Percentiles rank a stretch among this genome's conserved stretches.
phyloP scores from a whole-genome alignment of 2,329 filamentous ascomycete species.

The Daldinia sp. region DNA sequence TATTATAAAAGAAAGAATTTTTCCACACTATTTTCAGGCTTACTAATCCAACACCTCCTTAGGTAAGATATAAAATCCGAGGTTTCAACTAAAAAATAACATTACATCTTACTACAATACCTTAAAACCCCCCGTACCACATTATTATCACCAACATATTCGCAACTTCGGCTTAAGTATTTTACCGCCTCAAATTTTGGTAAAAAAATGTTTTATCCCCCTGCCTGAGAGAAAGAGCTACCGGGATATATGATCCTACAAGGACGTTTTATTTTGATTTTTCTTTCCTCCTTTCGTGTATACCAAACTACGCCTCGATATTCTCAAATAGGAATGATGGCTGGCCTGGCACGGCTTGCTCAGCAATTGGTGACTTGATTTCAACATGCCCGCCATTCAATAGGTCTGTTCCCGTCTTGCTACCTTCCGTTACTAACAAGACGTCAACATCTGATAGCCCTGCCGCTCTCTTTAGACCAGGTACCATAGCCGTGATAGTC shows the following conservation, averaged over 20 bases:
- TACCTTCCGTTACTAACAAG: conserved; percentile 26
- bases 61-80: background rate
- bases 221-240: background rate
- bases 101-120: background rate
- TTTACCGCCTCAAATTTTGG: background rate
- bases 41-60: too few species aligned
- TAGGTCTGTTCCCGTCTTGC: conserved; percentile 23
- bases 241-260: background rate
- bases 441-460: conserved; percentile 46
- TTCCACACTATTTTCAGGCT: too few species aligned
- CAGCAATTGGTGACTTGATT: conserved; percentile 71
- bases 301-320: conserved; percentile 54
- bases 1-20: too few species aligned
- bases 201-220: too few species aligned
- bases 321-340: conserved; percentile 90
- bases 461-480: conserved; percentile 77
- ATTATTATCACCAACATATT: background rate
- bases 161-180: background rate
- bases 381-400: conserved; percentile 58
- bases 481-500: conserved; percentile 79
- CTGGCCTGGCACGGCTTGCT: conserved; percentile 79
- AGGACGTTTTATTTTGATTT: background rate
- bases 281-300: background rate
- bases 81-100: background rate
- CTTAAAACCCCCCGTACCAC: background rate